Conservation (phyloP, 177 flowering plant species). For the Telopea speciosissima region DNA sequence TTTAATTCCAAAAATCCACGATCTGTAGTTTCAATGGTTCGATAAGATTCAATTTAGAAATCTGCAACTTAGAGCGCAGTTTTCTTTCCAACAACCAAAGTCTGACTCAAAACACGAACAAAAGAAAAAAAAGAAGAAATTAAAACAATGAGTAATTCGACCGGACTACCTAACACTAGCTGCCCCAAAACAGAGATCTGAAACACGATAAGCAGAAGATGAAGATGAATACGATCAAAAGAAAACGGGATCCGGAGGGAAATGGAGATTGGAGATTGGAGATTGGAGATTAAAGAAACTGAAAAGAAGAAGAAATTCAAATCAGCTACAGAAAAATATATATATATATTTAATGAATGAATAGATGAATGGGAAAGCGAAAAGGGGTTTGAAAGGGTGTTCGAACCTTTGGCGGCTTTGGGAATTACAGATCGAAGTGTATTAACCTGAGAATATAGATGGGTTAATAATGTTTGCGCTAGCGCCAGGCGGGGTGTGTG, state of each 20-base stretch:
- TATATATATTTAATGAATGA: too few species aligned
- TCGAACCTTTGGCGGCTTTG: too few species aligned
- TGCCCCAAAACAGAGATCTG: neutral
- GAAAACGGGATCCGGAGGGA: neutral
- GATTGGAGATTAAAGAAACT: neutral
- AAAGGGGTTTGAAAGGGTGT: too few species aligned
- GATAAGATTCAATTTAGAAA: neutral
- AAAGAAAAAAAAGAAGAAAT: neutral
- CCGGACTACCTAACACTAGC: neutral
- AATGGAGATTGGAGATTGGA: neutral
- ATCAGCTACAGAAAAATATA: too few species aligned
- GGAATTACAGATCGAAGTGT: too few species aligned
- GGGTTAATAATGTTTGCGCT: too few species aligned
- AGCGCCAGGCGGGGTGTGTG: too few species aligned
- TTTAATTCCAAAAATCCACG: neutral
- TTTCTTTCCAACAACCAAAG: neutral
- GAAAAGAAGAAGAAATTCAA: too few species aligned
- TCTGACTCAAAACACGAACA: neutral
- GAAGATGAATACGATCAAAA: neutral
- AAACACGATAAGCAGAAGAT: neutral
- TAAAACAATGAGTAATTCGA: too few species aligned
- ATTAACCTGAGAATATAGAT: too few species aligned
- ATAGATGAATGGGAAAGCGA: too few species aligned
- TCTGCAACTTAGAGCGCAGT: neutral
- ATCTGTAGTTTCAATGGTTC: neutral